Percentiles rank a stretch among this genome's conserved stretches.
These are phyloP conservation scores for Claviceps paspali DNA, from an alignment of 2,329 filamentous ascomycete genomes.

Conservation along the genomic window DNA sequence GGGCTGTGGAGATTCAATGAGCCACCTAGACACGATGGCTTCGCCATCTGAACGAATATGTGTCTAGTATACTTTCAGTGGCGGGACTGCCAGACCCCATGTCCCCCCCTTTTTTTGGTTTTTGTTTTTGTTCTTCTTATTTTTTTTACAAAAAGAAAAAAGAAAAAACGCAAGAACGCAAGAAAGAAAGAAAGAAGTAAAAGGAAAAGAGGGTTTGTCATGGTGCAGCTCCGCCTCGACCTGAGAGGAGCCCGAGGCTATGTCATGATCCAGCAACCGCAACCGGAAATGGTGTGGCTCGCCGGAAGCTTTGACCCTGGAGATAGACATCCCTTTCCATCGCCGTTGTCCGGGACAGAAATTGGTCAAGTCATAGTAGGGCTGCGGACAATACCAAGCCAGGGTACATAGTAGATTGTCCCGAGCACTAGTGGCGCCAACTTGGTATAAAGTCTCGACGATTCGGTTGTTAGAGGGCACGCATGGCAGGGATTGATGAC, in stretches of 20 bases:
- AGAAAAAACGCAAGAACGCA: too few species aligned
- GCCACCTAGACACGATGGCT: conserved; percentile 34
- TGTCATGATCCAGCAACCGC: background rate
- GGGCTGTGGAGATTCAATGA: conserved; percentile 73
- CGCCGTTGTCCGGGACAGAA: background rate
- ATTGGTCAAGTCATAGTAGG: background rate
- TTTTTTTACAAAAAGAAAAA: background rate
- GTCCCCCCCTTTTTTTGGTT: too few species aligned
- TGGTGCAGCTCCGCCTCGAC: too few species aligned
- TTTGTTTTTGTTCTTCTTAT: background rate
- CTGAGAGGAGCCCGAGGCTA: background rate
- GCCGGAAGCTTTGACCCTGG: background rate
- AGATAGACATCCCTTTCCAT: background rate
- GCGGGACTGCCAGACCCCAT: too few species aligned
- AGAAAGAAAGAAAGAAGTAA: background rate
- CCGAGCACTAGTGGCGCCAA: background rate
- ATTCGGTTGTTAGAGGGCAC: background rate
- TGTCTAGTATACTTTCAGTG: too few species aligned
- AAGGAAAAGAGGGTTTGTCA: too few species aligned
- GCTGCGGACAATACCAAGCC: conserved; percentile 2
- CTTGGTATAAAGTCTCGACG: background rate
- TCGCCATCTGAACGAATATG: conserved; percentile 24
- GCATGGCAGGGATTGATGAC: too few species aligned
- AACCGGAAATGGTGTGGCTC: background rate
- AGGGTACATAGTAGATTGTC: background rate